Percentiles rank a stretch among this genome's conserved stretches.
These are phyloP conservation scores for Rosa multiflora DNA, from an alignment of 306 rosid species.

Conservation along the genomic window DNA sequence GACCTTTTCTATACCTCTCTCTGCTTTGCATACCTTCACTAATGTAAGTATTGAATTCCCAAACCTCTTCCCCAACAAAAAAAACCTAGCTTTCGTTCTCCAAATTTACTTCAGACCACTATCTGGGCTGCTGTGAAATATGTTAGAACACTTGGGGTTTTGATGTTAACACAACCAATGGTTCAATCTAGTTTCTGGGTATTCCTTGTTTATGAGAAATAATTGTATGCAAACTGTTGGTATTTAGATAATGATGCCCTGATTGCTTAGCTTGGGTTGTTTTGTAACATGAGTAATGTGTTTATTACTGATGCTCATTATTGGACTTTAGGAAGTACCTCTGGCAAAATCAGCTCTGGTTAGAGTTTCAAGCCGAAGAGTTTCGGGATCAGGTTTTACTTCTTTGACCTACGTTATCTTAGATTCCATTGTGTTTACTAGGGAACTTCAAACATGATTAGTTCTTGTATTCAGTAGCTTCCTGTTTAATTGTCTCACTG, in stretches of 20 bases:
- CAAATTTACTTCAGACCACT: background rate
- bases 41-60: slow-evolving; percentile 20
- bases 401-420: slow-evolving; percentile 19
- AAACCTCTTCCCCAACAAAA: background rate
- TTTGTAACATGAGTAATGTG: background rate
- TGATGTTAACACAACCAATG: background rate
- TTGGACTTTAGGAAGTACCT: slow-evolving; percentile 30
- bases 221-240: background rate
- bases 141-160: background rate
- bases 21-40: slow-evolving; percentile 11
- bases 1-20: slow-evolving; percentile 26
- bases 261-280: background rate
- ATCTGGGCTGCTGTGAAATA: slow-evolving; percentile 10
- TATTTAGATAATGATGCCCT: background rate
- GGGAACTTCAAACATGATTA: slow-evolving; percentile 5
- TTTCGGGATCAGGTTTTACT: slow-evolving; percentile 45
- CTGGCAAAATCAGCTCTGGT: slow-evolving; percentile 20
- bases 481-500: background rate
- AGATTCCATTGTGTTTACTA: background rate
- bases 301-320: slow-evolving; percentile 2
- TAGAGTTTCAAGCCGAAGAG: slow-evolving; percentile 33
- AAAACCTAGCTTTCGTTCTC: background rate
- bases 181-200: background rate
- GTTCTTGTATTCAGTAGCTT: background rate
- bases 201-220: background rate